These are phyloP conservation scores for Aspergillus egyptiacus DNA, from an alignment of 495 filamentous ascomycete species.

Conservation along the genomic window DNA sequence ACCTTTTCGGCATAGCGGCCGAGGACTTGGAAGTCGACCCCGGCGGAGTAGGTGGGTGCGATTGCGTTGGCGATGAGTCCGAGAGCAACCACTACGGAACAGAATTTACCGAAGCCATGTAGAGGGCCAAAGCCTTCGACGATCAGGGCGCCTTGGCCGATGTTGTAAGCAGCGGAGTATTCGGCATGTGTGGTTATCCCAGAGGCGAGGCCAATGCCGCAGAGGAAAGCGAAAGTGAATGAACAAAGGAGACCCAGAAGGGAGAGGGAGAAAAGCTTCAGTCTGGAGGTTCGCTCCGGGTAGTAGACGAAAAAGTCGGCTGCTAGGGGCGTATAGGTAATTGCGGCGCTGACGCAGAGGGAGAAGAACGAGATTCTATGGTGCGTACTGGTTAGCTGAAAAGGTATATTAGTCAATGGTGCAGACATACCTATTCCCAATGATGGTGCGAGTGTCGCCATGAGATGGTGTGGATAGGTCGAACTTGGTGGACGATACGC, in stretches of 20 bases:
- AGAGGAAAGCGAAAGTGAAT: conserved; percentile 56
- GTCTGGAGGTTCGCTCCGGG: conserved; percentile 44
- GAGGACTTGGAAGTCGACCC: conserved; percentile 64
- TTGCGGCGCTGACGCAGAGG: conserved; percentile 56
- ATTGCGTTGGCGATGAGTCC: conserved; percentile 68
- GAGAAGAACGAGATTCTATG: conserved; percentile 60
- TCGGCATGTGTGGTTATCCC: conserved; percentile 47
- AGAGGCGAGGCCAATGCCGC: conserved; percentile 64
- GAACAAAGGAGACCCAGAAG: conserved; percentile 46
- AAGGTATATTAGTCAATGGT: neutral
- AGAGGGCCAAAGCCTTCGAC: conserved; percentile 59
- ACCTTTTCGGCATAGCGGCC: conserved; percentile 50
- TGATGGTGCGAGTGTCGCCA: conserved; percentile 47
- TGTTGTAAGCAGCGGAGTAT: conserved; percentile 51
- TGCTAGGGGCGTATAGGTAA: conserved; percentile 55
- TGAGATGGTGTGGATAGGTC: conserved; percentile 48
- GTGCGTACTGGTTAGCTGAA: neutral
- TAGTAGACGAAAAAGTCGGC: conserved; percentile 66
- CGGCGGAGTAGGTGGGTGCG: conserved; percentile 61
- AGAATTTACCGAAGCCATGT: conserved; percentile 66
- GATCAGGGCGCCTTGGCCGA: conserved; percentile 50
- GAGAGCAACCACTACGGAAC: conserved; percentile 62
- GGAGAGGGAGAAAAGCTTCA: conserved; percentile 32
- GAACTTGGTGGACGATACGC: conserved; percentile 58
- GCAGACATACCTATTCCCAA: conserved; percentile 45